Base-by-base conservation (phyloP, 768 basidiomycete genomes). In the Russula brevipes region DNA sequence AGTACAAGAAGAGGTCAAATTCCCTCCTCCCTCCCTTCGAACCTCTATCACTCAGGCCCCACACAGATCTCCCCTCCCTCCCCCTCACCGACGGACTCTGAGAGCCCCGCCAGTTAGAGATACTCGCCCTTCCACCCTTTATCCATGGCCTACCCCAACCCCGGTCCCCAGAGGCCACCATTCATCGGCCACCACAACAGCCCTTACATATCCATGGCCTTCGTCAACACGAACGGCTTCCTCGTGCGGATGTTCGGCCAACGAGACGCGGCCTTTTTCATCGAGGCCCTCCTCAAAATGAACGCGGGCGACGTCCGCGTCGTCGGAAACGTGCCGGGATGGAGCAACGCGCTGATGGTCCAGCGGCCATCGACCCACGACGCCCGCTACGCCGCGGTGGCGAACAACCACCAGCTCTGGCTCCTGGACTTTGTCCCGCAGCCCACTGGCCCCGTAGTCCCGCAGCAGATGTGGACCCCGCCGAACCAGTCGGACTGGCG, bases 401-500 rank as follows among this genome's bases (percentile, higher is more conserved):
- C 9, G n/a, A 45, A 51, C 46, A 6, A 33, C 1, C n/a, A 12
- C 5, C 63, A 53, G 0, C 63, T 64, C 42, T 64, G 59, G 58
- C 31, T 64, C 19, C n/a, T 64, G 39, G 63, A 64, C 47, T 51
- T 60, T 14, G 17, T 54, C 17, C 63, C 63, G n/a, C 7, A 0
- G 14, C 47, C 46, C 17, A 17, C 2, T 1, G 16, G 6, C 54
- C 12, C 9, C 46, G 61, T 65, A 24, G 50, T 65, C 44, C 44
- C 64, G 2, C 64, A 65, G 46, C 16, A 46, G 42, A 57, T 65
- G 2, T 65, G 64, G 64, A 63, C 38, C 8, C 64, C 64, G 16
- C 60, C 60, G 16, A 63, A 62, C 19, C 61, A 62, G 51, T 63
- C 60, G 8, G 64, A 65, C 55, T 63, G 60, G 64, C 60, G 60